Percentiles rank a stretch among this genome's conserved stretches.
Conservation (phyloP, 106 monocot genomes). For the Iris macrosiphon region DNA sequence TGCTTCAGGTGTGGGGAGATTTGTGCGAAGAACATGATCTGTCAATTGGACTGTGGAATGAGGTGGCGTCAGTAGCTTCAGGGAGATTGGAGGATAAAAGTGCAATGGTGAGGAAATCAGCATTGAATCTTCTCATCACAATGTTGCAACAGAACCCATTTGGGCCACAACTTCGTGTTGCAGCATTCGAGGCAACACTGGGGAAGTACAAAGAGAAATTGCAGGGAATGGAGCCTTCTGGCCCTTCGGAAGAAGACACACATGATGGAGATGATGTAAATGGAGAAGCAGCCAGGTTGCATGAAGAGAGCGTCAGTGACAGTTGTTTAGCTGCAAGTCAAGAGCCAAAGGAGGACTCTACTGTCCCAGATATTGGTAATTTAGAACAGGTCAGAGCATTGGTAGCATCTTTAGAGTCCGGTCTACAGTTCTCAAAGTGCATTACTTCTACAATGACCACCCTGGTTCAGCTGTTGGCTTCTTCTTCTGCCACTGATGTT, state of each 20-base stretch:
- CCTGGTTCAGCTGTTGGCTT: constrained; percentile 79
- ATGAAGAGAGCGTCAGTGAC: constrained; percentile 53
- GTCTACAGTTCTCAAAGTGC: constrained; percentile 70
- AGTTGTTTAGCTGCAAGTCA: constrained; percentile 45
- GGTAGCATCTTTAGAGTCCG: constrained; percentile 93
- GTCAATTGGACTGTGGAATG: constrained; percentile 93
- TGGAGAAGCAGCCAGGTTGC: constrained; percentile 8
- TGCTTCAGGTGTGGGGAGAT: constrained; percentile 94
- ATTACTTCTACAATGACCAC: constrained; percentile 66
- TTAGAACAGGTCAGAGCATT: constrained; percentile 87
- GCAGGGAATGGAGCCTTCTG: constrained; percentile 43
- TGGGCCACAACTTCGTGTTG: constrained; percentile 73
- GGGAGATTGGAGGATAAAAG: constrained; percentile 96
- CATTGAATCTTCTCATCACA: constrained; percentile 74
- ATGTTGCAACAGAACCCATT: constrained; percentile 98
- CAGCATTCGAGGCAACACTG: constrained; percentile 79
- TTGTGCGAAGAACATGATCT: constrained; percentile 82
- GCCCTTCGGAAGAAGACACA: constrained; percentile 5
- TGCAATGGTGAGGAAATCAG: constrained; percentile 92
- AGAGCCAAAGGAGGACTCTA: constrained; percentile 29
- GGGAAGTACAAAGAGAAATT: constrained; percentile 76
- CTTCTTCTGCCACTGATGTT: constrained; percentile 82
- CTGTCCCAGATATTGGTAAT: constrained; percentile 60
- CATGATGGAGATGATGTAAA: constrained; percentile 7
- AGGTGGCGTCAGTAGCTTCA: constrained; percentile 76